Conservation (phyloP, 768 basidiomycete genomes). For the Serendipita sp. region DNA sequence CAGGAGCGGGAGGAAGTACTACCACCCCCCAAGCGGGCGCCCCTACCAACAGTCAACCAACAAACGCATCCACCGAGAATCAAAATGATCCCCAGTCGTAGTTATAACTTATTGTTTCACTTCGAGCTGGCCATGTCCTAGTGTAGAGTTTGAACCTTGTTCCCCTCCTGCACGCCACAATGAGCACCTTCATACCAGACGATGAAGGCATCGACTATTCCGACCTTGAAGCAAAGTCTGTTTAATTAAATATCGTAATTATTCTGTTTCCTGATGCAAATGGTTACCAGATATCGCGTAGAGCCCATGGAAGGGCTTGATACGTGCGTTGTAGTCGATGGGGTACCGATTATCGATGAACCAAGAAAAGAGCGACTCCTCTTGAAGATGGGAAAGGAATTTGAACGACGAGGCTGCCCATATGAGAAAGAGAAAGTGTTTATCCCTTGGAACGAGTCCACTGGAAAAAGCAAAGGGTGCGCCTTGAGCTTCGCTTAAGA, state of each 20-base stretch:
- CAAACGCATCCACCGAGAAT: background rate
- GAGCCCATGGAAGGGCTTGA: slow-evolving; percentile 76
- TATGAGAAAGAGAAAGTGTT: slow-evolving; percentile 64
- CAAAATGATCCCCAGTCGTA: too few species aligned
- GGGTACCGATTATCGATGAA: slow-evolving; percentile 77
- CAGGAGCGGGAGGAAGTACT: background rate
- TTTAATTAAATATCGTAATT: slow-evolving; percentile 4
- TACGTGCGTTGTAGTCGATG: slow-evolving; percentile 83
- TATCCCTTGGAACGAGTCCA: slow-evolving; percentile 74
- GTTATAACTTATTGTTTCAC: too few species aligned
- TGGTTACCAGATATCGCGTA: slow-evolving; percentile 57
- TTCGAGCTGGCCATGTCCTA: too few species aligned
- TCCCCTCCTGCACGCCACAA: background rate
- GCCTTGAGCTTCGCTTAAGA: slow-evolving; percentile 13
- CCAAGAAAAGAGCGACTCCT: slow-evolving; percentile 70
- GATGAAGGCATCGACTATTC: slow-evolving; percentile 69
- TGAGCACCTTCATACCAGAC: slow-evolving; percentile 12
- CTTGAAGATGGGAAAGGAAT: slow-evolving; percentile 66
- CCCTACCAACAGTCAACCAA: background rate
- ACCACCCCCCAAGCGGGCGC: slow-evolving; percentile 7
- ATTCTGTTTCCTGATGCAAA: slow-evolving; percentile 5
- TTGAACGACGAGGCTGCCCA: slow-evolving; percentile 60
- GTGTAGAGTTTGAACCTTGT: background rate
- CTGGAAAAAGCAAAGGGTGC: slow-evolving; percentile 85
- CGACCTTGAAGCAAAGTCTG: slow-evolving; percentile 76